A percentile compares a stretch with the other conserved stretches of the same genome.
These are phyloP conservation scores for Crithidia fasciculata DNA, from an alignment of 208 protist species.

Conservation along the genomic window DNA sequence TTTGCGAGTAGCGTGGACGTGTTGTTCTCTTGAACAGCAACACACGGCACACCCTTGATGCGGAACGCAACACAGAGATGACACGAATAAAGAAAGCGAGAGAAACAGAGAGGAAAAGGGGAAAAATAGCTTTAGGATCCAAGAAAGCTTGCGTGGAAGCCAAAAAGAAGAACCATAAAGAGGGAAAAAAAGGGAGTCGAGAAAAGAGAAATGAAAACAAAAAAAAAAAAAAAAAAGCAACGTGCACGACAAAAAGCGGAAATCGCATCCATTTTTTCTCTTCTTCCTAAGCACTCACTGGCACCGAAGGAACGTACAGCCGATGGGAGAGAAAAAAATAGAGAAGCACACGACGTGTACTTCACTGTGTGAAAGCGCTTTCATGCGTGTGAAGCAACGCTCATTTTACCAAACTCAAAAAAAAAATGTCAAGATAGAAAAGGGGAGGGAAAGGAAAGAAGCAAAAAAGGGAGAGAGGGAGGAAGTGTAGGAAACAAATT, in stretches of 20 bases:
- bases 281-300: too few relatives aligned
- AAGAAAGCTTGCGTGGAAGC: conserved; percentile 30
- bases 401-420: conserved; percentile 5
- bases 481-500: conserved; percentile 12
- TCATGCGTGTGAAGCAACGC: conserved; percentile 2
- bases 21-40: background rate
- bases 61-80: conserved; percentile 25
- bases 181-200: background rate
- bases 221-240: conserved; percentile 27
- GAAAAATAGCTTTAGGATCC: conserved; percentile 27
- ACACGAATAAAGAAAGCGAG: conserved; percentile 18
- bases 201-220: background rate
- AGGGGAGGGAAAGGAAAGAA: conserved; percentile 6
- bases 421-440: conserved; percentile 1
- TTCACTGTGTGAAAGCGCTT: conserved; percentile 3
- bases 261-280: conserved; percentile 7
- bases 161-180: conserved; percentile 18
- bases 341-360: background rate
- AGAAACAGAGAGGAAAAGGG: conserved; percentile 19
- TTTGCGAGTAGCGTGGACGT: background rate
- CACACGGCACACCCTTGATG: background rate
- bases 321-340: conserved; percentile 7
- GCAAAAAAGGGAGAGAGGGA: conserved; percentile 17
- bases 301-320: background rate
- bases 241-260: conserved; percentile 15